Evolutionary conservation across 495 filamentous ascomycete genomes (phyloP), one percentile per base, ranked within the genome.

Genomic region (Podospora pseudocomata): DNA sequence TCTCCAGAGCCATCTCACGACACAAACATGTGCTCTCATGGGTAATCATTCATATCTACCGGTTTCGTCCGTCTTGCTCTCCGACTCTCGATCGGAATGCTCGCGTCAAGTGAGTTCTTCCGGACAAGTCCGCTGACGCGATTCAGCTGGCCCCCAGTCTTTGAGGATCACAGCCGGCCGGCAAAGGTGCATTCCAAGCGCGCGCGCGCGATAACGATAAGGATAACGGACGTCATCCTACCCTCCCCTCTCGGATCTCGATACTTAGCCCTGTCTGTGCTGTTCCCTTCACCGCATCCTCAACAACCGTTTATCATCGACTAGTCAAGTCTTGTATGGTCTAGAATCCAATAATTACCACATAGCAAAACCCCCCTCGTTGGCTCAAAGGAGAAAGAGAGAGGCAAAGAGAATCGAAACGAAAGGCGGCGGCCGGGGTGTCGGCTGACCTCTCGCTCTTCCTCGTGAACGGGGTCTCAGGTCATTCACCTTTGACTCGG

Each of bases 61-160:
- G 39, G 55, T 58, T 19, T 58, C n/a, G 23, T 58, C 55, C 55
- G 23, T 19, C n/a, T 20, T 58, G 13, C 55, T 58, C 19, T 58
- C 7, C 55, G 1, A 58, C 18, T 6, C 19, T 26, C n/a, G 55
- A 58, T 58, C 55, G 55, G 55, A 58, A 58, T 58, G 39, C 39
- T 49, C 9, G 39, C 13, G 39, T 49, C 13, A 9, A 26, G 55
- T 0, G n/a, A 15, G n/a, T 26, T 13, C n/a, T 20, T 58, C 55
- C 19, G 55, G 55, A 26, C n/a, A 19, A 19, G 55, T 58, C 55
- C 55, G 55, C 20, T 58, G 55, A 58, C 55, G 55, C 55, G 55
- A 58, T 58, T 58, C 55, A 58, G 55, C 3, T 26, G n/a, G 16
- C 3, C 55, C 1, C 55, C 20, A 58, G 23, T 58, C 55, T n/a